Evolutionary conservation across 768 basidiomycete genomes (phyloP), one percentile per base, ranked within the genome.

Genomic region (Lepiota venenata): DNA sequence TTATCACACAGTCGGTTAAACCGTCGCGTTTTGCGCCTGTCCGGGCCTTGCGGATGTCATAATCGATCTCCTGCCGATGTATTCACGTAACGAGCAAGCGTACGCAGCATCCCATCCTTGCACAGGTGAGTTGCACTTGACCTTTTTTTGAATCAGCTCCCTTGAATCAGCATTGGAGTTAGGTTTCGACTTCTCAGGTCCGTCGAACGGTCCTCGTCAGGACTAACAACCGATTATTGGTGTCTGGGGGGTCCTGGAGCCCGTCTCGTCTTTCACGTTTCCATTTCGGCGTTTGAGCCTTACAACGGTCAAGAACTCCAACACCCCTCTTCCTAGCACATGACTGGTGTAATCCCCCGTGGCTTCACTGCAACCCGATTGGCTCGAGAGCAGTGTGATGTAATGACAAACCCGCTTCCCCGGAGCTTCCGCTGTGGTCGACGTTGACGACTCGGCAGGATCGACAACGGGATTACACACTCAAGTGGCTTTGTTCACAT

Each of bases 261-360:
- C 38, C 40, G 29, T 39, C 14, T 29, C 25, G 50, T 36, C 50
- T 52, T 52, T 52, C 50, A 52, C 11, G 43, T 42, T 52, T 52
- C 50, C 50, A 37, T 43, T 43, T 52, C 20, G 32, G 50, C 50
- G 32, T 14, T 20, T 32, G 20, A 20, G 20, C 32, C 32, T 43
- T 20, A 29, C 22, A 25, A 25, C 25, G 16, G 47, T 20, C 20
- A 7, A 12, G 9, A n/a, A 20, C 36, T 38, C 47, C 10, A 18
- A 27, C 32, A 25, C 25, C 25, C 25, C 25, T 25, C 25, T 25
- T 25, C 3, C 25, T 40, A 9, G 25, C 49, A 50, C 49, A 50
- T 50, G 32, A 32, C 32, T 8, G 32, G 32, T 32, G 32, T 9
- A 32, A 4, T 11, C 32, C 9, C 9, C 8, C 32, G 32, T 4